Conservation (phyloP, 805 yeast species). For the Hanseniaspora lachancei region DNA sequence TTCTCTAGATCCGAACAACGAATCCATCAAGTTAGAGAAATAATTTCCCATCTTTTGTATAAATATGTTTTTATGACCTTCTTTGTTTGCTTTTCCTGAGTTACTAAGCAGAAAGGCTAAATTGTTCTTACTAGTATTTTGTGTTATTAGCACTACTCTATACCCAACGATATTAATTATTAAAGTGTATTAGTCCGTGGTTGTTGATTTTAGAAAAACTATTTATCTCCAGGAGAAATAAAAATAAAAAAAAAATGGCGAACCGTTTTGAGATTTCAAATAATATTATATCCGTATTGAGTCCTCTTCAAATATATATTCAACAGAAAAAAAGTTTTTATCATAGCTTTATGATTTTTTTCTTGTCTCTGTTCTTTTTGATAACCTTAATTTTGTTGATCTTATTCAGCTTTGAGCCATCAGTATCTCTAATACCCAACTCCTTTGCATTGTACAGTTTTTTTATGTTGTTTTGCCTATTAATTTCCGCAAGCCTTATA, state of each 20-base stretch:
- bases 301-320: background rate
- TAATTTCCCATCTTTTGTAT: conserved; percentile 58
- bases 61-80: background rate
- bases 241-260: too few relatives aligned
- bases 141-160: too few relatives aligned
- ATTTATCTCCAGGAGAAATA: too few relatives aligned
- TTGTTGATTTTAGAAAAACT: too few relatives aligned
- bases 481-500: background rate
- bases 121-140: too few relatives aligned
- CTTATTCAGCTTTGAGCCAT: background rate
- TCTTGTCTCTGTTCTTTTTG: background rate
- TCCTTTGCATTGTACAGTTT: background rate
- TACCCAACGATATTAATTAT: too few relatives aligned
- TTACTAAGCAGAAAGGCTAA: too few relatives aligned
- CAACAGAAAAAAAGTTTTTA: background rate
- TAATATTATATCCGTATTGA: background rate
- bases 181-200: too few relatives aligned
- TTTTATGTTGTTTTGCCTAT: background rate
- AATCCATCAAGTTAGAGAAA: conserved; percentile 71
- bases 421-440: background rate
- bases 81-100: too few relatives aligned
- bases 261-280: background rate
- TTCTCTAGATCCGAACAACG: conserved; percentile 83
- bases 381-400: background rate
- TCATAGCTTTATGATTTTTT: background rate